Evolutionary conservation across 768 basidiomycete genomes (phyloP), one percentile per base, ranked within the genome.

Genomic region (Favolaschia claudopus): DNA sequence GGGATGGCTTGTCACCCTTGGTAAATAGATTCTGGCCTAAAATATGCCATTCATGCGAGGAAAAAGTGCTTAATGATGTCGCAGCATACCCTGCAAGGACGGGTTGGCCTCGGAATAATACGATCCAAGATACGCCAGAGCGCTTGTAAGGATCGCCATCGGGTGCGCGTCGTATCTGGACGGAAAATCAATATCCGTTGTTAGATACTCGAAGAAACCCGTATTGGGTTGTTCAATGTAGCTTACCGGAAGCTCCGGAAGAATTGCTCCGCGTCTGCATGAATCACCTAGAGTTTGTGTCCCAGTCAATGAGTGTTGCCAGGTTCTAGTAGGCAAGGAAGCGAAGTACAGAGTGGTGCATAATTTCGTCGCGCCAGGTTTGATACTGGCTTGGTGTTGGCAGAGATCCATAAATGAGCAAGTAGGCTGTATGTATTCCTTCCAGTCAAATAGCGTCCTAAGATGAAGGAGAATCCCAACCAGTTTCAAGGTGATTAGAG

Each of bases 31-130:
- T 86, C 72, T 95, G 93, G 22, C 92, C 91, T 92, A 59, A 13
- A 45, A 24, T 42, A 27, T 5, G 34, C 47, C n/a, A 7, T 17
- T 22, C 17, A 55, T 3, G n/a, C 22, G 39, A 34, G 15, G 14
- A 14, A 50, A 12, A n/a, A n/a, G n/a, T n/a, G n/a, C n/a, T 7
- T 24, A 8, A 17, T 36, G 17, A 14, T 55, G 13, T 17, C 24
- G 19, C 15, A 40, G 71, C 69, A 64, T 67, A 83, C 93, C 95
- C 79, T 88, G 87, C 7, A 96, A 74, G 7, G 92, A 92, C 12
- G 95, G 95, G 72, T 96, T 96, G 5, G 93, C 92, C 67, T 95
- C 93, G 65, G 83, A 78, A 68, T 95, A 95, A 71, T 92, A 93
- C 7, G 91, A 93, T 5, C 94, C 93, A 20, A 96, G 75, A 67